A percentile compares a stretch with the other conserved stretches of the same genome.
Evolutionary conservation across 2,329 filamentous ascomycete species (phyloP).

Genomic region (Exophiala dermatitidis): DNA sequence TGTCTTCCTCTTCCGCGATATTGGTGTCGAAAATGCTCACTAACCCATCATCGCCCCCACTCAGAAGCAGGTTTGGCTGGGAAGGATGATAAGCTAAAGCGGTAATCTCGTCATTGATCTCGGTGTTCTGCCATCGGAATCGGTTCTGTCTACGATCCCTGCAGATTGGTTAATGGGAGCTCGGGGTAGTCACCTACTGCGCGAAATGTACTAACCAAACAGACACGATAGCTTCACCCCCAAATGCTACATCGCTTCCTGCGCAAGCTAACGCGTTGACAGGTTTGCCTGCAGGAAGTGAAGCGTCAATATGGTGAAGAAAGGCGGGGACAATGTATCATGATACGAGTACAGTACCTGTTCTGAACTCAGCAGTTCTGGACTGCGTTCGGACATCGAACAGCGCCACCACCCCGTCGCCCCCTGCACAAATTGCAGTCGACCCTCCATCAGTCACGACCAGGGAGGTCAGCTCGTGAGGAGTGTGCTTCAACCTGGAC

Average conservation of each 20-base stretch:
- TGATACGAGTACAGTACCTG: conserved; percentile 10
- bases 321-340: background rate
- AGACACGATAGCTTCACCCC: conserved; percentile 23
- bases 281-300: conserved; percentile 12
- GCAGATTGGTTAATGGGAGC: background rate
- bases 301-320: background rate
- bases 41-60: conserved; percentile 56
- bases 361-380: conserved; percentile 14
- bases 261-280: conserved; percentile 21
- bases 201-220: conserved; percentile 20
- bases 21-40: conserved; percentile 56
- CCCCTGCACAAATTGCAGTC: conserved; percentile 19
- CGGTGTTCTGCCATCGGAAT: conserved; percentile 29
- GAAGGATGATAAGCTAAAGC: conserved; percentile 49
- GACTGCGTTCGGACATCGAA: conserved; percentile 22
- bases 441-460: conserved; percentile 16
- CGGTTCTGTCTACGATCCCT: conserved; percentile 36
- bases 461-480: conserved; percentile 17
- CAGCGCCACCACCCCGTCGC: conserved; percentile 21
- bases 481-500: conserved; percentile 9
- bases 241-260: conserved; percentile 21
- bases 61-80: conserved; percentile 49
- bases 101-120: conserved; percentile 55
- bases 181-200: background rate
- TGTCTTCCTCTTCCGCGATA: conserved; percentile 54